Conservation (phyloP, 768 basidiomycete genomes). For the Pleurotus giganteus region DNA sequence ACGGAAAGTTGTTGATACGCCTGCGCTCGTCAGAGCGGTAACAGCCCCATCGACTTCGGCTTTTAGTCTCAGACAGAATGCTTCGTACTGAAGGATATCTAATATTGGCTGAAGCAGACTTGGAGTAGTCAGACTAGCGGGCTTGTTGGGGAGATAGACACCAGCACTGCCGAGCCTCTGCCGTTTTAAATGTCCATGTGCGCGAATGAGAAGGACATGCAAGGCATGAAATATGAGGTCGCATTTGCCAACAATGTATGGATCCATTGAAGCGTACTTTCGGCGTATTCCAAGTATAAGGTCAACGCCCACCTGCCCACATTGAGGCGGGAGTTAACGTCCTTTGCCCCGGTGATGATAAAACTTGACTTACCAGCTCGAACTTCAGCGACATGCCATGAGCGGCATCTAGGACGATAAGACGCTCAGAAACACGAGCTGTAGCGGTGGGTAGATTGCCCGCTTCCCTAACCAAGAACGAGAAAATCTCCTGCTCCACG, state of each 20-base stretch:
- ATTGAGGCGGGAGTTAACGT: neutral
- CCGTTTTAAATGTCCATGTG: conserved; percentile 49
- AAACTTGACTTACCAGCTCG: conserved; percentile 57
- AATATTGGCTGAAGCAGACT: conserved; percentile 71
- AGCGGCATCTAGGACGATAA: conserved; percentile 76
- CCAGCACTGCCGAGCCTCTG: conserved; percentile 33
- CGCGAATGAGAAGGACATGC: conserved; percentile 60
- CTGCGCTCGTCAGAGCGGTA: conserved; percentile 46
- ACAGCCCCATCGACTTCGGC: conserved; percentile 53
- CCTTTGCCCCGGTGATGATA: conserved; percentile 7
- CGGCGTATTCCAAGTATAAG: neutral
- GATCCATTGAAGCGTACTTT: neutral
- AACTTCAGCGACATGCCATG: conserved; percentile 67
- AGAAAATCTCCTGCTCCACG: conserved; percentile 80
- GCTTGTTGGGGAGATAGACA: conserved; percentile 16
- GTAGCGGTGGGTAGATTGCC: conserved; percentile 72
- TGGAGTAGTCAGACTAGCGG: conserved; percentile 27
- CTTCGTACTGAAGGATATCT: conserved; percentile 76
- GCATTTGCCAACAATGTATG: conserved; percentile 37
- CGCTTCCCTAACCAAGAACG: conserved; percentile 72
- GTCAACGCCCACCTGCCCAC: neutral
- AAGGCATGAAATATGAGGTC: conserved; percentile 68
- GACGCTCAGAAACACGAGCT: conserved; percentile 74
- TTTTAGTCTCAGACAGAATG: conserved; percentile 65
- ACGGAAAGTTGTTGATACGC: conserved; percentile 54